phyloP scores from a whole-genome alignment of 345 rosid genomes.

The Noccaea caerulescens region DNA sequence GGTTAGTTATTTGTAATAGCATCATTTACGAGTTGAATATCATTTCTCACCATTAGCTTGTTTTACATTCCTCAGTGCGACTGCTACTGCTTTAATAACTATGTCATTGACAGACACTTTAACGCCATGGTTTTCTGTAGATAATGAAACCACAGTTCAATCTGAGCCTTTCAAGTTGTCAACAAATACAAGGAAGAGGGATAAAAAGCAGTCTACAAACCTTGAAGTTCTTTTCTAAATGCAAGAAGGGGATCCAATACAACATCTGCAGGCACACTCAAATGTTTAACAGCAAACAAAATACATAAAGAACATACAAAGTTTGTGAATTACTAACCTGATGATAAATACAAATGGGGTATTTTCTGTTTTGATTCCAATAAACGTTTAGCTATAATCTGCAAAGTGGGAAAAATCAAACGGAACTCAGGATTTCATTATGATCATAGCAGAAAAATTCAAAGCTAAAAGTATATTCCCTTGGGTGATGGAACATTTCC shows the following conservation, averaged over 20 bases:
- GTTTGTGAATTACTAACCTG: constrained; percentile 54
- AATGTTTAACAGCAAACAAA: constrained; percentile 31
- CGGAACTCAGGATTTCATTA: constrained; percentile 25
- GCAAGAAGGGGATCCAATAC: constrained; percentile 92
- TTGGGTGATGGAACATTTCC: constrained; percentile 9
- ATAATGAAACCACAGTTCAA: constrained; percentile 36
- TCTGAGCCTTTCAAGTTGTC: constrained; percentile 36
- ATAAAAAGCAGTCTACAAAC: constrained; percentile 47
- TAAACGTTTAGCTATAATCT: constrained; percentile 90
- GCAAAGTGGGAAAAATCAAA: constrained; percentile 40
- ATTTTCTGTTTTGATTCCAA: constrained; percentile 93
- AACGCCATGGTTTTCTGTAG: constrained; percentile 76
- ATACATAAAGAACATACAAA: constrained; percentile 23
- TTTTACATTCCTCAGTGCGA: constrained; percentile 78
- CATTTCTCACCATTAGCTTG: constrained; percentile 86
- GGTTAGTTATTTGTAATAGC: neutral
- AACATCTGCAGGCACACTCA: constrained; percentile 66
- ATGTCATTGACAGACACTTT: constrained; percentile 98
- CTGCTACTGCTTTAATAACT: constrained; percentile 89
- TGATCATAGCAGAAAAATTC: constrained; percentile 29
- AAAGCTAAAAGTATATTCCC: constrained; percentile 30
- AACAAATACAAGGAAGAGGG: constrained; percentile 9
- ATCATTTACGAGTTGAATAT: constrained; percentile 3
- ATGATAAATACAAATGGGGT: constrained; percentile 87
- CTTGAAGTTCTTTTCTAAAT: constrained; percentile 90